phyloP scores from a whole-genome alignment of 177 flowering plant species.

The Viscum album region DNA sequence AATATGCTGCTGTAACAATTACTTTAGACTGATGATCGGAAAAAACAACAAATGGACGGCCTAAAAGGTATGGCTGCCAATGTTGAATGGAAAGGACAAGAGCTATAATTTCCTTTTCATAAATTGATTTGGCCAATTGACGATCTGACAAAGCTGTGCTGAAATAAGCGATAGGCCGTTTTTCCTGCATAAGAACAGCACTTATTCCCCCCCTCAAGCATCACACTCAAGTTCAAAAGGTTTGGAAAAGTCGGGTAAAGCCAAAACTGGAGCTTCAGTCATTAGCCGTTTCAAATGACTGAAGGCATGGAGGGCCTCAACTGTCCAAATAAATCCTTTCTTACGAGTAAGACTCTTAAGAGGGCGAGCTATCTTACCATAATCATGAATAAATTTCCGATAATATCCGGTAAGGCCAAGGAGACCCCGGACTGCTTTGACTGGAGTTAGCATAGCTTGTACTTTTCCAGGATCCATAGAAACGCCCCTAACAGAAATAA shows the following conservation, averaged over 20 bases:
- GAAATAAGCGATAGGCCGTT: no score
- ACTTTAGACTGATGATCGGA: no score
- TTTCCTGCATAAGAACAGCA: no score
- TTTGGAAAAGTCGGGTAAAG: slow-evolving; percentile 5
- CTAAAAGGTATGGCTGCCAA: no score
- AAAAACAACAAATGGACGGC: no score
- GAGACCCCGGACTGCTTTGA: slow-evolving; percentile 7
- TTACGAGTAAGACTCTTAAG: slow-evolving; percentile 1
- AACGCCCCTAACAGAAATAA: not conserved
- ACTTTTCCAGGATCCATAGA: not conserved
- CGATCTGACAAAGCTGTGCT: no score
- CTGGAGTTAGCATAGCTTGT: not conserved
- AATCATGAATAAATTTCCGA: not conserved
- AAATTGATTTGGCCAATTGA: no score
- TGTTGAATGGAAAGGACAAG: no score
- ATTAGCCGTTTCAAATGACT: not conserved
- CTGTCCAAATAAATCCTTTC: slow-evolving; percentile 1
- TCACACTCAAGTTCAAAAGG: not conserved
- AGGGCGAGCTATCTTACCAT: not conserved
- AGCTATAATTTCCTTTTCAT: no score
- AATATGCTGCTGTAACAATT: no score
- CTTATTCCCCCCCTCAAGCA: no score
- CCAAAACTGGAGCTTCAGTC: slow-evolving; percentile 4
- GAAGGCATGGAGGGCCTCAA: not conserved
- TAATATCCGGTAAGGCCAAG: slow-evolving; percentile 12